Base-by-base conservation (phyloP, 306 rosid genomes). In the Cyamopsis tetragonoloba region DNA sequence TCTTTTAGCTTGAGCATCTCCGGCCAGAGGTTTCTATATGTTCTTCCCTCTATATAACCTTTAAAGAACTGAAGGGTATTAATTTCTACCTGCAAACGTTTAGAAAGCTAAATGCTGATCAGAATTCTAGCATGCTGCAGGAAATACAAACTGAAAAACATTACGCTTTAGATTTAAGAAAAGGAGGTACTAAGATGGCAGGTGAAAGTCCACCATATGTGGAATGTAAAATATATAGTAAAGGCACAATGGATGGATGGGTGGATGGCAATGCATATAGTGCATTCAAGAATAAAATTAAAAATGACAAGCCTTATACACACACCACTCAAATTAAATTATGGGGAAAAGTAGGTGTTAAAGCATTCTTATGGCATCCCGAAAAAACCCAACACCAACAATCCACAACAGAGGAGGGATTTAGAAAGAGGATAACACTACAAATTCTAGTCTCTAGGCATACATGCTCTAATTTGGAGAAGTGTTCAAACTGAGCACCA, bases 1-100 rank as follows among this genome's bases (percentile, higher is more conserved):
- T 91, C 97, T 79, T 91, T 91, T 26, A 91, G 74, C 85, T 91
- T 91, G 7, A 91, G 93, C 96, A 91, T 91, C 81, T 88, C 97
- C 9, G 97, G 97, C 97, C 97, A 91, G 8, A 77, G 76, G 55
- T 88, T 86, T 4, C 3, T 1, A 44, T 91, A 88, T 61, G 83
- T 84, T 81, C 97, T 84, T 74, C 96, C 96, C 75, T 79, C 84
- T 0, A 62, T 73, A 56, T 88, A 91, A 68, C 97, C 97, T 81
- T 84, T 58, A 69, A 91, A 91, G 80, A 91, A 91, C 27, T 78
- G 48, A 28, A 48, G 84, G 43, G 89, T 79, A 63, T 71, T 70
- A 46, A 88, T 91, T 77, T 83, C 88, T 61, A 91, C 97, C 97
- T 91, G 86, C 66, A 79, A 20, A 66, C 38, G 63, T 56, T 75